Base-by-base conservation (phyloP, 768 basidiomycete genomes). In the Hortiboletus campestris region DNA sequence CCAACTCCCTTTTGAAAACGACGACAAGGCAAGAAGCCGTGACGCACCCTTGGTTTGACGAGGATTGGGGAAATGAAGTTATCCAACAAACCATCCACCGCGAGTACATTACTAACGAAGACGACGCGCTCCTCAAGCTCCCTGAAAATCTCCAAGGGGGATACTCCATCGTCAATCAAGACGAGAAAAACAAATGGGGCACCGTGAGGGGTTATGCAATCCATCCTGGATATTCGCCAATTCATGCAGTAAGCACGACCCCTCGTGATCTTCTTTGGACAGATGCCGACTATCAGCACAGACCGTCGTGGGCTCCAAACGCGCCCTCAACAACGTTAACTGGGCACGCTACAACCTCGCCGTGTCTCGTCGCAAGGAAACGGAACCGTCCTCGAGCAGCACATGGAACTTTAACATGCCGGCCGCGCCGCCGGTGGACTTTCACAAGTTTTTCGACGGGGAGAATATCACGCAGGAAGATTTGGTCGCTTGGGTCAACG, bases 361-460 rank as follows among this genome's bases (percentile, higher is more conserved):
- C 2, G 78, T 86, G 13, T 80, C 83, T 17, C 71, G 67, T 49
- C 75, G 80, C 35, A 84, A 88, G 67, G 86, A 87, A 19, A 78
- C 77, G 1, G 86, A 88, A 67, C 84, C 81, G 3, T 71, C 74
- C 1, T 81, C 80, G 14, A 83, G 80, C 55, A 75, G 74, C 40
- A 78, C 79, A 70, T 88, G 85, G 84, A 86, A 86, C 66, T 72
- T 82, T 51, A 79, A 88, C 63, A 67, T 86, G 5, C 84, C 85
- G 2, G 84, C 81, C 1, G 60, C 61, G 6, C 83, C 83, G 6
- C 69, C 77, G 12, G 80, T 85, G 46, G 74, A 84, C 63, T 85
- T 84, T 66, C 78, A 83, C 69, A 75, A 77, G 40, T 85, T 84
- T 71, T 86, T 85, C 66, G 76, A 86, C 57, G 80, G 79, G 7